Conservation (phyloP, 1,284 basidiomycete species). For the Porogramme epimiltina region DNA sequence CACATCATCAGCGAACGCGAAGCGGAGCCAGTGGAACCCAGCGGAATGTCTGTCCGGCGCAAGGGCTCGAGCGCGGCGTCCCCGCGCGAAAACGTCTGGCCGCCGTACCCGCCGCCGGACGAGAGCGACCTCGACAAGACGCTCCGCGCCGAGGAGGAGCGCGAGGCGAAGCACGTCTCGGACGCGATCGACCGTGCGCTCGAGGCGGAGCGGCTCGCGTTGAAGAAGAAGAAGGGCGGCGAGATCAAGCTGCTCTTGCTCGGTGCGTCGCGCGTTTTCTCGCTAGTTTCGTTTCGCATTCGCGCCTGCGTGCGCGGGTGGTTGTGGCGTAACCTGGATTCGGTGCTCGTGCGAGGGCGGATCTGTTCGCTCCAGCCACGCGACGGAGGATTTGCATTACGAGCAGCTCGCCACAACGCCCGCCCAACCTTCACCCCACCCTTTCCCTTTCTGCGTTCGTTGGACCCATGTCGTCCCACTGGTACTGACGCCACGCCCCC, state of each 20-base stretch:
- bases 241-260: conserved; percentile 55
- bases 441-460: no score
- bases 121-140: conserved; percentile 29
- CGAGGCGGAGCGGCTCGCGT: conserved; percentile 43
- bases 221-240: conserved; percentile 36
- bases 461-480: background rate
- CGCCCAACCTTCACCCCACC: no score
- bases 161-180: conserved; percentile 53
- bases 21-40: no score
- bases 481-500: background rate
- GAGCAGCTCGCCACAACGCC: no score
- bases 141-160: conserved; percentile 45
- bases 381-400: no score
- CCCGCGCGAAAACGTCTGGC: conserved; percentile 20
- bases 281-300: no score
- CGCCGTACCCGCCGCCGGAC: conserved; percentile 25
- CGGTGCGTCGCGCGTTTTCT: conserved; percentile 39
- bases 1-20: no score
- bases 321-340: no score
- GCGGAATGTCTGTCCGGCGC: background rate
- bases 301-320: no score
- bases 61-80: background rate
- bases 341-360: no score
- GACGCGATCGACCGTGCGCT: conserved; percentile 56
- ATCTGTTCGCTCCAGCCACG: no score